Conservation (phyloP, 2,329 filamentous ascomycete genomes). For the Aspergillus brunneoviolaceus region DNA sequence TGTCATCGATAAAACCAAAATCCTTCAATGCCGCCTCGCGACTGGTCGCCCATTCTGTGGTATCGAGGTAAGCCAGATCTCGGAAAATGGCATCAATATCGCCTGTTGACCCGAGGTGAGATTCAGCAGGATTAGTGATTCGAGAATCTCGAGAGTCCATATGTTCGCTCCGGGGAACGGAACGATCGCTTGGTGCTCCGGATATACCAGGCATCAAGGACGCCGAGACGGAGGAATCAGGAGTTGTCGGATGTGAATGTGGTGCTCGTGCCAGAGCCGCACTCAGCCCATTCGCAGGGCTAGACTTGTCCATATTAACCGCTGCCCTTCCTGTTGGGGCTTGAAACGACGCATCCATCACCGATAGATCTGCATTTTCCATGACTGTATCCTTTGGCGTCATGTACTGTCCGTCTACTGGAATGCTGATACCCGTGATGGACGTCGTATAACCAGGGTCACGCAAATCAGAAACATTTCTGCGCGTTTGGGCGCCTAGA, state of each 20-base stretch:
- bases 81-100: constrained; percentile 48
- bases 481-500: constrained; percentile 13
- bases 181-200: constrained; percentile 16
- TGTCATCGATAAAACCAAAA: constrained; percentile 47
- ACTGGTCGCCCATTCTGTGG: constrained; percentile 44
- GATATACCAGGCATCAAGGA: constrained; percentile 17
- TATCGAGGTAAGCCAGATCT: constrained; percentile 47
- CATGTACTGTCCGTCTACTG: constrained; percentile 32
- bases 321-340: constrained; percentile 13
- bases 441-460: constrained; percentile 28
- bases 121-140: constrained; percentile 7
- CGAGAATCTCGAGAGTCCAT: constrained; percentile 5
- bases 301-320: constrained; percentile 22
- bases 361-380: constrained; percentile 28
- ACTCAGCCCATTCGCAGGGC: constrained; percentile 22
- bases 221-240: constrained; percentile 35
- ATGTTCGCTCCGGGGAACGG: constrained; percentile 13
- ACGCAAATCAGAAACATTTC: constrained; percentile 14
- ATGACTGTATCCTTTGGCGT: constrained; percentile 34
- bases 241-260: constrained; percentile 31
- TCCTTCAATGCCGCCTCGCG: constrained; percentile 44
- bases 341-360: constrained; percentile 25
- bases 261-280: constrained; percentile 16
- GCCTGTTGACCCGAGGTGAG: constrained; percentile 13
- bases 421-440: constrained; percentile 34